These are phyloP conservation scores for Antitrichia curtipendula DNA, from an alignment of 225 moss, liverwort and hornwort species.

Conservation along the genomic window DNA sequence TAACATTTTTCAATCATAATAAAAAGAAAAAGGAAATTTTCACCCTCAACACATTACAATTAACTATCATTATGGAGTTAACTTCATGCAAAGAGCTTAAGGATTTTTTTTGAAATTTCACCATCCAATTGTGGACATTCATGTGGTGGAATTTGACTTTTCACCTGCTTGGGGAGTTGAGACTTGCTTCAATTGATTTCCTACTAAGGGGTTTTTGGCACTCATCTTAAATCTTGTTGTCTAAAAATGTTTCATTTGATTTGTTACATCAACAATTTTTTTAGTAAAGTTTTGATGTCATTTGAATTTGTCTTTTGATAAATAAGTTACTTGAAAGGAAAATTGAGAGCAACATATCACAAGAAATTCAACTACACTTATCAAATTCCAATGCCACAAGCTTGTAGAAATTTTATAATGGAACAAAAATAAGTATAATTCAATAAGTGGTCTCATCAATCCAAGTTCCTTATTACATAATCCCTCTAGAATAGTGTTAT, in stretches of 20 bases:
- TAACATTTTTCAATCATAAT: neutral
- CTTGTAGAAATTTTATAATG: neutral
- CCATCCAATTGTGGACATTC: neutral
- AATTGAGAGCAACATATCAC: neutral
- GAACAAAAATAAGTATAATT: neutral
- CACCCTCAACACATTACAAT: accelerated
- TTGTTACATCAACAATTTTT: neutral
- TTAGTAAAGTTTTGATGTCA: neutral
- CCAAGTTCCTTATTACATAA: neutral
- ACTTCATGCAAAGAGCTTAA: neutral
- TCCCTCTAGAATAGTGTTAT: no score
- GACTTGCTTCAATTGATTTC: neutral
- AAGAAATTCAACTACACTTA: neutral
- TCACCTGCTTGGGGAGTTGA: accelerated
- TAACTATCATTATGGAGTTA: neutral
- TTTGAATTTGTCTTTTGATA: neutral
- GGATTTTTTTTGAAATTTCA: neutral
- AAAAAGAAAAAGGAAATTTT: neutral
- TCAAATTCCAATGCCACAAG: neutral
- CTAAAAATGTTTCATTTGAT: neutral
- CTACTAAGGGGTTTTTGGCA: no score
- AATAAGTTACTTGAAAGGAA: neutral
- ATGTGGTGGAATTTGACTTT: neutral
- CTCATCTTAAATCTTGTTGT: neutral
- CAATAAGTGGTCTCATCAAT: neutral